Base-by-base conservation (phyloP, 228 moss, liverwort and hornwort species). In the Sphagnum magellanicum region DNA sequence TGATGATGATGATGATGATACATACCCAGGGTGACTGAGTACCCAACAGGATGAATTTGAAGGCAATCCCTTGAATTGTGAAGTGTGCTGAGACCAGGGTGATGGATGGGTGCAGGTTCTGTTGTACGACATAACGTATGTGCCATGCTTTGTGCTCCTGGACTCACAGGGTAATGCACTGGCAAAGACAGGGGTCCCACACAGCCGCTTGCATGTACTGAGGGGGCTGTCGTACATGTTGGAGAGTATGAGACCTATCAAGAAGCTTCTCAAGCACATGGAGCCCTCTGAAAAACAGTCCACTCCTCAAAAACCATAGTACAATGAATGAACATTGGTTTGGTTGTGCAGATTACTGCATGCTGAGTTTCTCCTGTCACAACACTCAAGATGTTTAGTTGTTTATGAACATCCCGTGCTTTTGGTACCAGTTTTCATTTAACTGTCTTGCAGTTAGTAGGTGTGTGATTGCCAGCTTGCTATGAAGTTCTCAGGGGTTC, bases 201-300 rank as follows among this genome's bases (percentile, higher is more conserved):
- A 88, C 75, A 97, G 91, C 82, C 90, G 93, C 15, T 69, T 59
- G 61, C 93, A 93, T 76, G 97, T 97, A 61, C 67, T 97, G 76
- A 81, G 87, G 77, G 97, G 97, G 71, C 77, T 97, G 59, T 82
- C 87, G 2, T 93, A 97, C 68, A 73, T 97, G 68, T 68, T 97
- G 66, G 97, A 97, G 72, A 97, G 97, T 70, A 91, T 97, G 90
- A 87, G 88, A 77, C 93, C 97, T 11, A 91, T 90, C 14, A 83
- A 60, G 66, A 77, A 67, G 58, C 77, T 71, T 70, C 74, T 87
- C 2, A 80, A 58, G 71, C 68, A 58, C 55, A 15, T 75, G 63
- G 14, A 73, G 48, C 51, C 51, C 17, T 55, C 55, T 12, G 12
- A 8, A 12, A 55, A 55, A 8, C 55, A 8, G 9, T 55, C 55